These are phyloP conservation scores for sorghum (Sorghum bicolor) DNA, from an alignment of 176 grass and related monocot genomes.

Conservation along the genomic window DNA sequence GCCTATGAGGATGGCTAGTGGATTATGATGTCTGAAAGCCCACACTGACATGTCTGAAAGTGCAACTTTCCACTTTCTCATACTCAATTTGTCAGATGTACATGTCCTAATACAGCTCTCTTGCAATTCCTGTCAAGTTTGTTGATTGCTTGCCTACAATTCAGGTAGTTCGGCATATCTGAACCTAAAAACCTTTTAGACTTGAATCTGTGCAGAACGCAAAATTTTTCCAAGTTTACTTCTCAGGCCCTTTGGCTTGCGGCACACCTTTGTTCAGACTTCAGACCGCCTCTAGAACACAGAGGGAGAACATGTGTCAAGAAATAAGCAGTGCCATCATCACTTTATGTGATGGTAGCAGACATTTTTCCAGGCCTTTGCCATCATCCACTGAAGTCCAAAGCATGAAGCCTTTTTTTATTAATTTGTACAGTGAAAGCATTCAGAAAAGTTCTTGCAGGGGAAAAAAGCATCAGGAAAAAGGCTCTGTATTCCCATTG, in stretches of 20 bases:
- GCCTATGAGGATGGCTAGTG: background rate
- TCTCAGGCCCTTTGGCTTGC: background rate
- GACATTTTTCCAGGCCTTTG: slow-evolving; percentile 30
- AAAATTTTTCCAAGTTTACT: slow-evolving; percentile 28
- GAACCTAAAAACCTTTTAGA: background rate
- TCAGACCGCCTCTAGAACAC: slow-evolving; percentile 29
- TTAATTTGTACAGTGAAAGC: background rate
- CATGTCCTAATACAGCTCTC: background rate
- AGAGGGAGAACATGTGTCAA: slow-evolving; percentile 17
- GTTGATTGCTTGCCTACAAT: background rate
- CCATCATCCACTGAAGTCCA: slow-evolving; percentile 23
- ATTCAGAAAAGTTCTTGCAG: slow-evolving; percentile 1
- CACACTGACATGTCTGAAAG: slow-evolving; percentile 2
- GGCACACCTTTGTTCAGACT: background rate
- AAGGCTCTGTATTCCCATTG: slow-evolving; percentile 35
- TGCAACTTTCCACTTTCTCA: background rate
- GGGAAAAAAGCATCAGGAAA: slow-evolving; percentile 4
- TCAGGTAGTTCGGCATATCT: background rate
- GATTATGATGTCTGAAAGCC: slow-evolving; percentile 26
- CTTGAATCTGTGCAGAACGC: slow-evolving; percentile 5
- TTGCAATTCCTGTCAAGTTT: slow-evolving; percentile 15
- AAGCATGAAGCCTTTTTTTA: background rate
- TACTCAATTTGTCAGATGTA: background rate
- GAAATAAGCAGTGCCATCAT: background rate
- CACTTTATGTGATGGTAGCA: slow-evolving; percentile 3